These are phyloP conservation scores for Candida caryicola DNA, from an alignment of 805 yeast genomes.

Conservation along the genomic window DNA sequence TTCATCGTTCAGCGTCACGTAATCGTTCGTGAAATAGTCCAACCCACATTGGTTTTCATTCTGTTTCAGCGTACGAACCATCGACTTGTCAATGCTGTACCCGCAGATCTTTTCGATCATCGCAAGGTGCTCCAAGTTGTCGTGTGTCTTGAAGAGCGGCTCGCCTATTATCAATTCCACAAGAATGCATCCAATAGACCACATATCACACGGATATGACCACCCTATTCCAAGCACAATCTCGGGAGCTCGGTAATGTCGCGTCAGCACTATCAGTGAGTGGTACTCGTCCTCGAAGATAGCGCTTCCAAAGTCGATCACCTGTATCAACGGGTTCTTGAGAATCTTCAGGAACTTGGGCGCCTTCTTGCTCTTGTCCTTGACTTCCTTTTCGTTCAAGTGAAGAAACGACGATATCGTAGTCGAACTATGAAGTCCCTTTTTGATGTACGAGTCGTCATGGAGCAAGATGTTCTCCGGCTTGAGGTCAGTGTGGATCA, in stretches of 20 bases:
- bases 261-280: slow-evolving; percentile 84
- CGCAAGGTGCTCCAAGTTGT: slow-evolving; percentile 89
- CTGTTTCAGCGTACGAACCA: slow-evolving; percentile 34
- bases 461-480: slow-evolving; percentile 88
- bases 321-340: slow-evolving; percentile 75
- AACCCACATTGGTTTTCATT: slow-evolving; percentile 42
- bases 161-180: slow-evolving; percentile 92
- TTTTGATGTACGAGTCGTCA: slow-evolving; percentile 46
- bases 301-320: slow-evolving; percentile 97
- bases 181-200: slow-evolving; percentile 94
- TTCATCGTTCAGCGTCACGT: slow-evolving; percentile 3
- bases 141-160: slow-evolving; percentile 92
- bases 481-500: slow-evolving; percentile 93
- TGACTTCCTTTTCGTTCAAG: slow-evolving; percentile 9
- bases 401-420: slow-evolving; percentile 33
- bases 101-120: slow-evolving; percentile 86
- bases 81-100: slow-evolving; percentile 43
- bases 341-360: slow-evolving; percentile 49
- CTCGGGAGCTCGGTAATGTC: slow-evolving; percentile 97
- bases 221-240: slow-evolving; percentile 93
- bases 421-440: slow-evolving; percentile 32
- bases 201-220: slow-evolving; percentile 94
- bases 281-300: slow-evolving; percentile 93
- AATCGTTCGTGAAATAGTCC: slow-evolving; percentile 33
- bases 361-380: slow-evolving; percentile 14